Percentiles rank a stretch among this genome's conserved stretches.
phyloP scores from a whole-genome alignment of 371 early-diverging fungal genomes.

The Mortierella sp. region DNA sequence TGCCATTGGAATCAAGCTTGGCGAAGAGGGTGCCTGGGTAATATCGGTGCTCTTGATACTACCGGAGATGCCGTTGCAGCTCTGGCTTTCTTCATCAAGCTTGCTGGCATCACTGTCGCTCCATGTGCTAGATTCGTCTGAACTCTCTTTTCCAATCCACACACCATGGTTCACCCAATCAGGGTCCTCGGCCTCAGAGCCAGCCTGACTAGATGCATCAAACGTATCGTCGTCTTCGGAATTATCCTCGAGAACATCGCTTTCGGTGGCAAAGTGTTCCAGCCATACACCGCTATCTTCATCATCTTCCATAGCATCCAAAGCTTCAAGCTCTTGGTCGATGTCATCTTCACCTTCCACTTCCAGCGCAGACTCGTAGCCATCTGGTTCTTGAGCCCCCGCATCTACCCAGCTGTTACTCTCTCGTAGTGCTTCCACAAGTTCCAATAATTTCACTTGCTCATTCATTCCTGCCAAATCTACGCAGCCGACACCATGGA shows the following conservation, averaged over 20 bases:
- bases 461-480: constrained; percentile 42
- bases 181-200: constrained; percentile 51
- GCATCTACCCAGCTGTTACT: constrained; percentile 57
- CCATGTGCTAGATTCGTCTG: constrained; percentile 48
- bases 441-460: constrained; percentile 3
- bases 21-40: constrained; percentile 46
- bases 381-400: constrained; percentile 45
- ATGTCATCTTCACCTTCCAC: constrained; percentile 43
- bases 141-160: constrained; percentile 50
- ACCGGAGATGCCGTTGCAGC: not conserved
- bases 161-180: constrained; percentile 47
- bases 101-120: constrained; percentile 39
- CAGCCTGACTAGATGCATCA: constrained; percentile 39
- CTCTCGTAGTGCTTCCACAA: constrained; percentile 25
- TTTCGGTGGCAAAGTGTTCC: constrained; percentile 54
- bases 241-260: constrained; percentile 45
- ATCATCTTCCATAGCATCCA: constrained; percentile 33
- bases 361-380: constrained; percentile 51
- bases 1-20: constrained; percentile 44
- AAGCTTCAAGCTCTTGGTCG: constrained; percentile 40
- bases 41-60: constrained; percentile 34
- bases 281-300: constrained; percentile 53
- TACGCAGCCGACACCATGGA: constrained; percentile 43
- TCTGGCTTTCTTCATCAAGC: constrained; percentile 15
- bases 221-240: constrained; percentile 30